Base-by-base conservation (phyloP, 139 green algal species). In the Picochlorum sp. region DNA sequence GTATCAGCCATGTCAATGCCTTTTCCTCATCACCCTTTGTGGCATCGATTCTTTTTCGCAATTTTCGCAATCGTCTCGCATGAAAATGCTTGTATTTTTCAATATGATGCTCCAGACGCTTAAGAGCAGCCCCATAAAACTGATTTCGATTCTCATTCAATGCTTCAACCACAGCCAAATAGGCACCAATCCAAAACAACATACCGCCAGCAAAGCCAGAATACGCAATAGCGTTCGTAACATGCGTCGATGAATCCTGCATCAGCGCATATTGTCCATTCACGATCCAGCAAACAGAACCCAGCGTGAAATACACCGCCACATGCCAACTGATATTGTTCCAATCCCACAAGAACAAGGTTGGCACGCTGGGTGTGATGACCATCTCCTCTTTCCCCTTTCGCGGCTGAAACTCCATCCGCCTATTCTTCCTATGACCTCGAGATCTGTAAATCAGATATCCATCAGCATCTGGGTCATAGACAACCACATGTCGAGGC, bases 261-360 rank as follows among this genome's bases (percentile, higher is more conserved):
- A 52, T 26, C 26, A 65, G 16, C 16, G 44, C 41, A 31, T 65
- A 65, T 1, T 65, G 58, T 14, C 58, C 58, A 52, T 65, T 65
- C 8, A 65, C 23, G 18, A 65, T 31, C 58, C 58, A 65, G 20
- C 21, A 49, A 31, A 65, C 57, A 5, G 58, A 65, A 9, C 58
- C 58, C 23, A 65, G 2, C 26, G 58, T 57, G 23, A 65, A 65
- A 28, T 28, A 65, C 20, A 65, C 58, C 6, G 58, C 58, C 0
- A 65, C 58, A 26, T 65, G 58, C 58, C 58, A 65, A 52, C 58
- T 65, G 44, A 65, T 65, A 31, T 52, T 65, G n/a, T 15, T 18
- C n/a, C n/a, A 65, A 4, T 65, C 20, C 41, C 57, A 65, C 15
- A 18, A 16, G 8, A 65, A 52, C 6, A 65, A 15, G 18, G 13